A percentile compares a stretch with the other conserved stretches of the same genome.
These are phyloP conservation scores for Gracilaria vermiculophylla DNA, from an alignment of 23 red algal species.

Conservation along the genomic window DNA sequence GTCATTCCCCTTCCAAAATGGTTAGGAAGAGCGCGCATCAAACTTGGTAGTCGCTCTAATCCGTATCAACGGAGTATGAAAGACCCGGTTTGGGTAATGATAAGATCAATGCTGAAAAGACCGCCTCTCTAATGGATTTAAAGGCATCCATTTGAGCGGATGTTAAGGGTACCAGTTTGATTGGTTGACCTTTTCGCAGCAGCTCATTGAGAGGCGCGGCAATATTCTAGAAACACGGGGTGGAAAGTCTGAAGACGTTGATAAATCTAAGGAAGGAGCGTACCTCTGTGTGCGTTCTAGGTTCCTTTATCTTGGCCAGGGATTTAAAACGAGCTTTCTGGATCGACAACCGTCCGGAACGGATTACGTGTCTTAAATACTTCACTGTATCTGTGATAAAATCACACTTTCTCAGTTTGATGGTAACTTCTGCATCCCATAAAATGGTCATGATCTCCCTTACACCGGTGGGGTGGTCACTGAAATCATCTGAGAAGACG, in stretches of 20 bases:
- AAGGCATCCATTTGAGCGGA: too few relatives aligned
- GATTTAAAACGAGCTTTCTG: neutral
- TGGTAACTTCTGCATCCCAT: too few relatives aligned
- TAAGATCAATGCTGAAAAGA: neutral
- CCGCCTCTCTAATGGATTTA: neutral
- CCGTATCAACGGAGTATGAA: neutral
- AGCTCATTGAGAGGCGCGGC: neutral
- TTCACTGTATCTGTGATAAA: neutral
- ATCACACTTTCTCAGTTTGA: neutral
- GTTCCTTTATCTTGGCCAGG: neutral
- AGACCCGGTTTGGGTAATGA: neutral
- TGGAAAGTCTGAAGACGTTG: neutral
- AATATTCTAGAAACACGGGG: neutral
- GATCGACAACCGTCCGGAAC: neutral
- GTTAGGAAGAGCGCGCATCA: neutral
- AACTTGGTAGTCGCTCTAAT: neutral
- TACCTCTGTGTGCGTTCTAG: neutral
- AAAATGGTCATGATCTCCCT: too few relatives aligned
- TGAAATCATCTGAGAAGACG: neutral
- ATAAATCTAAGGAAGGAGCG: neutral
- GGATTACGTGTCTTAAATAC: neutral
- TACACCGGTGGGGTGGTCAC: too few relatives aligned
- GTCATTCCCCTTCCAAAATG: neutral
- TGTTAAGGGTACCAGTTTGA: neutral
- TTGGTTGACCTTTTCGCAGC: neutral